These are phyloP conservation scores for Beauveria australis DNA, from an alignment of 2,329 filamentous ascomycete species.

Conservation along the genomic window DNA sequence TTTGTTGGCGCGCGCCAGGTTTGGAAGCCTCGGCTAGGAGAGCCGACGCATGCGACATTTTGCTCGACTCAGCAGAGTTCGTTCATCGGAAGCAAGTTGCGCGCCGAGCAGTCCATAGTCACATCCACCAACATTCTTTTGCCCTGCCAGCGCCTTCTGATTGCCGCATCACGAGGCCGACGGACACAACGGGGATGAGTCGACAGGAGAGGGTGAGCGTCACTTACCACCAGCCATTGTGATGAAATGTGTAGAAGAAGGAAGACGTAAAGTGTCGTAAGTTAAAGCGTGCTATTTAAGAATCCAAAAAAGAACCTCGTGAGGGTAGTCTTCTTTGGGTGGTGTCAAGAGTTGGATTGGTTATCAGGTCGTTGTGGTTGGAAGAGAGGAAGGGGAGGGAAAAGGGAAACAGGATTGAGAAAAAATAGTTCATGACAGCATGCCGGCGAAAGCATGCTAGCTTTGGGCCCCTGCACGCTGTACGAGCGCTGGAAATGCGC, in stretches of 20 bases:
- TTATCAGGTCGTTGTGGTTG: conserved; percentile 15
- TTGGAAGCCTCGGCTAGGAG: neutral
- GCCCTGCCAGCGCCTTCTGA: neutral
- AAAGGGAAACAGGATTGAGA: conserved; percentile 16
- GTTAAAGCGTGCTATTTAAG: conserved; percentile 13
- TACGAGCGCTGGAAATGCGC: neutral
- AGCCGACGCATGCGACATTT: conserved; percentile 7
- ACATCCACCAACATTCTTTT: neutral
- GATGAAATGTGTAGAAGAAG: conserved; percentile 17
- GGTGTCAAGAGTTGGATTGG: conserved; percentile 7
- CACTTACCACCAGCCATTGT: conserved; percentile 41
- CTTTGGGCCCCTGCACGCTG: conserved; percentile 4
- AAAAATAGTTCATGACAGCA: conserved; percentile 34
- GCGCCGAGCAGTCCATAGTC: neutral
- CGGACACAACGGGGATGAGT: conserved; percentile 5
- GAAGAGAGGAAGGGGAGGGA: conserved; percentile 15
- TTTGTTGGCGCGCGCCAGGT: neutral
- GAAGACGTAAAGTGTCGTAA: conserved; percentile 15
- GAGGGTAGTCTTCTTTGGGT: conserved; percentile 14
- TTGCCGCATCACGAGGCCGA: neutral
- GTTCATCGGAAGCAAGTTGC: neutral
- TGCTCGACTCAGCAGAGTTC: neutral
- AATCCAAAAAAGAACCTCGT: conserved; percentile 15
- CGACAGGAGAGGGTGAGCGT: neutral
- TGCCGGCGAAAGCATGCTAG: conserved; percentile 20